A percentile compares a stretch with the other conserved stretches of the same genome.
Evolutionary conservation across 345 rosid genomes (phyloP).

Genomic region (Eutrema yunnanense): DNA sequence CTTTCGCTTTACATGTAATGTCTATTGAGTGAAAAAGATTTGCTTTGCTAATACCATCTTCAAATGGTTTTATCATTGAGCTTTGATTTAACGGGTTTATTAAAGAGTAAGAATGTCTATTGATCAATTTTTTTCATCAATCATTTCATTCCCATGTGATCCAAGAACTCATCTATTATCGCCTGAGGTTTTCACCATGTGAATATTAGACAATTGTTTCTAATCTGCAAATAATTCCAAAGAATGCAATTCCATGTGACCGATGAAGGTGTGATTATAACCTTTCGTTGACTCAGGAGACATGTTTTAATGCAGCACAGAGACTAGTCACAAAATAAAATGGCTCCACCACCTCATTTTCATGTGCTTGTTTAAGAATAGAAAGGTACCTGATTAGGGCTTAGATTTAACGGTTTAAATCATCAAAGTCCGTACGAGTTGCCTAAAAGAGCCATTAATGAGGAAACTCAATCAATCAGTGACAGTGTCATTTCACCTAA

Average conservation of each 20-base stretch:
- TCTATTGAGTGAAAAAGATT: background rate
- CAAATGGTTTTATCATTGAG: background rate
- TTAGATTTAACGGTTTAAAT: conserved; percentile 5
- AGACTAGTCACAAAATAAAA: conserved; percentile 7
- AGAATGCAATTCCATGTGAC: conserved; percentile 22
- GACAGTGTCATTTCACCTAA: conserved; percentile 26
- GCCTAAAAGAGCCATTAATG: conserved; percentile 22
- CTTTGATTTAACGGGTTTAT: background rate
- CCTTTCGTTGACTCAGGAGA: conserved; percentile 19
- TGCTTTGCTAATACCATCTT: conserved; percentile 10
- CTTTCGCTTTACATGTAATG: conserved; percentile 12
- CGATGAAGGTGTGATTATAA: background rate
- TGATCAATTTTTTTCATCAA: background rate
- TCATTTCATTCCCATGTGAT: background rate
- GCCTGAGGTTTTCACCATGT: conserved; percentile 4
- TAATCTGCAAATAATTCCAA: conserved; percentile 7
- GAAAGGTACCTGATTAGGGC: conserved; percentile 19
- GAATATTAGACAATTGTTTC: conserved; percentile 12
- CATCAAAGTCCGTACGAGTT: conserved; percentile 22
- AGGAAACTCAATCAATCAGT: conserved; percentile 20
- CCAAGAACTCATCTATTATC: conserved; percentile 2
- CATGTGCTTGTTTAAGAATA: conserved; percentile 7
- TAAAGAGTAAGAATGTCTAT: background rate
- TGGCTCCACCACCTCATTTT: conserved; percentile 6
- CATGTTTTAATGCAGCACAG: conserved; percentile 11